These are phyloP conservation scores for Clitocybe nebularis DNA, from an alignment of 1,284 basidiomycete species.

Conservation along the genomic window DNA sequence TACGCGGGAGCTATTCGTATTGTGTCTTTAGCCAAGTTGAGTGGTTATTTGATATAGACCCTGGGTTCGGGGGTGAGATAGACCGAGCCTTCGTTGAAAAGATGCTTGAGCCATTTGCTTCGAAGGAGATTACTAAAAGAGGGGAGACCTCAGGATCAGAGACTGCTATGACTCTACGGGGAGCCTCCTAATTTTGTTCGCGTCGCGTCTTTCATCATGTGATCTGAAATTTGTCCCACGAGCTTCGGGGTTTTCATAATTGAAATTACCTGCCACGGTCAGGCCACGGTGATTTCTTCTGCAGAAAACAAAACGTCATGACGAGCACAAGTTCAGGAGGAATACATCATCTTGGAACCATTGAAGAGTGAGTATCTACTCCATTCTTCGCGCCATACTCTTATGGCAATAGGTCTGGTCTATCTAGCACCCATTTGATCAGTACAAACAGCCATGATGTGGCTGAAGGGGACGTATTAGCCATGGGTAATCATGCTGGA, in stretches of 20 bases:
- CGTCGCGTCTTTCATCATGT: neutral
- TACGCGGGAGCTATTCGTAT: too few relatives aligned
- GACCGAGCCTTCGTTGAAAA: too few relatives aligned
- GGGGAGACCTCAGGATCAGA: too few relatives aligned
- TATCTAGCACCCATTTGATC: constrained; percentile 17
- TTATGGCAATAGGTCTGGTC: constrained; percentile 20
- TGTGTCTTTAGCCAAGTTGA: too few relatives aligned
- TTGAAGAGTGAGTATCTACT: constrained; percentile 40
- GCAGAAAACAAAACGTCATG: constrained; percentile 7
- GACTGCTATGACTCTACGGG: too few relatives aligned
- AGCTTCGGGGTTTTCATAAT: neutral
- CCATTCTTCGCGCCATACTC: neutral
- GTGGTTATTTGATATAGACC: too few relatives aligned
- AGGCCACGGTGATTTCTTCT: too few relatives aligned
- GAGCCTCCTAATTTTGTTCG: too few relatives aligned
- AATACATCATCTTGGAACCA: constrained; percentile 31
- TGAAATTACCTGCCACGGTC: too few relatives aligned
- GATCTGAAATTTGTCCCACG: neutral
- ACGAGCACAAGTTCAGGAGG: constrained; percentile 8
- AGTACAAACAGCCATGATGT: constrained; percentile 6
- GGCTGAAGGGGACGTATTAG: constrained; percentile 2
- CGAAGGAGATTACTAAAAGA: too few relatives aligned
- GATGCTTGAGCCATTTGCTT: too few relatives aligned
- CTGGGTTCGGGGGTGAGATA: too few relatives aligned
- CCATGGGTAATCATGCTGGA: neutral